Conservation (phyloP, 371 early-diverging fungal species). For the Circinella umbellata region DNA sequence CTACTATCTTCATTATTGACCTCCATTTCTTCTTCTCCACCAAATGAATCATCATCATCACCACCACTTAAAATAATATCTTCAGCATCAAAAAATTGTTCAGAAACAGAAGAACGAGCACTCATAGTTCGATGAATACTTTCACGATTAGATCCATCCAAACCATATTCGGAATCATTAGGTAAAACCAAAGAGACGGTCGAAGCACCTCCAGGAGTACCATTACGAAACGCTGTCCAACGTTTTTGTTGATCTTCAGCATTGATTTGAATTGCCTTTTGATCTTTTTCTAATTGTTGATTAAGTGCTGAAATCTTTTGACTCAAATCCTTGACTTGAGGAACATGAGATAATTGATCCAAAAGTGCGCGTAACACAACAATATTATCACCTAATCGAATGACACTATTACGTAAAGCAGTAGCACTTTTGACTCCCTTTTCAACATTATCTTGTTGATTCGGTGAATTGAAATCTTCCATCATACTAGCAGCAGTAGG, state of each 20-base stretch:
- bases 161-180: neutral
- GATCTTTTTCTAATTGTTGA: slow-evolving; percentile 15
- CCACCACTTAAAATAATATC: slow-evolving; percentile 44
- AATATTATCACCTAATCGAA: slow-evolving; percentile 14
- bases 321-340: slow-evolving; percentile 13
- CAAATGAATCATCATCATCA: slow-evolving; percentile 37
- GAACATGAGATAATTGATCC: slow-evolving; percentile 13
- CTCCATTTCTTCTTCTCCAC: slow-evolving; percentile 25
- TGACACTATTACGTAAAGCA: slow-evolving; percentile 10
- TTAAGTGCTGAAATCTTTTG: slow-evolving; percentile 5
- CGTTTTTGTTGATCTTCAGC: slow-evolving; percentile 20
- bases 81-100: slow-evolving; percentile 70
- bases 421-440: slow-evolving; percentile 14
- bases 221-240: slow-evolving; percentile 15
- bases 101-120: slow-evolving; percentile 32
- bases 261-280: slow-evolving; percentile 1
- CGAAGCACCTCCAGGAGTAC: no score
- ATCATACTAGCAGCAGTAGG: slow-evolving; percentile 8
- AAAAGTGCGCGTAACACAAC: slow-evolving; percentile 18
- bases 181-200: neutral
- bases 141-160: neutral
- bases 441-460: slow-evolving; percentile 7
- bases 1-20: slow-evolving; percentile 20
- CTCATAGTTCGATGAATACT: slow-evolving; percentile 1
- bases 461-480: neutral